These are phyloP conservation scores for Davidsoniella eucalypti DNA, from an alignment of 2,329 filamentous ascomycete species.

Conservation along the genomic window DNA sequence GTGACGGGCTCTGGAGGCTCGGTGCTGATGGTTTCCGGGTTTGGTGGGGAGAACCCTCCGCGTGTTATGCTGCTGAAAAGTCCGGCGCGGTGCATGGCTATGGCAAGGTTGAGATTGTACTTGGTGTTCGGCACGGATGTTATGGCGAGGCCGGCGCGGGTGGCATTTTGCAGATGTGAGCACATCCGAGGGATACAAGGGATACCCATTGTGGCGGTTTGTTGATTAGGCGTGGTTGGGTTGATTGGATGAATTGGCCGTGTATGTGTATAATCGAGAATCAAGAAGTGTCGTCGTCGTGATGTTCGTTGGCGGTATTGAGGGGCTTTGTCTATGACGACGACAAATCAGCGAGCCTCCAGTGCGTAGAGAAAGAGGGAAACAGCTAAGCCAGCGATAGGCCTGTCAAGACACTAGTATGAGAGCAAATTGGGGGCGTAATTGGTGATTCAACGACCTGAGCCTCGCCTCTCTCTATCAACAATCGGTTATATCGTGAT, in stretches of 20 bases:
- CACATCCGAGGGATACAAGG: constrained; percentile 63
- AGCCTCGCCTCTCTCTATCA: too few relatives aligned
- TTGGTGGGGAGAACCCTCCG: constrained; percentile 39
- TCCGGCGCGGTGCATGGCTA: constrained; percentile 67
- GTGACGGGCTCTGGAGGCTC: constrained; percentile 42
- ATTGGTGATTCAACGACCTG: too few relatives aligned
- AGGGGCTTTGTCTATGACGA: too few relatives aligned
- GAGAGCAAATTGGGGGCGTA: too few relatives aligned
- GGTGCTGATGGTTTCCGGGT: constrained; percentile 28
- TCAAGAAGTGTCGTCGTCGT: not conserved
- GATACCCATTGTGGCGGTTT: constrained; percentile 25
- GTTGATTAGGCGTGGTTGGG: not conserved
- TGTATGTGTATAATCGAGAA: not conserved
- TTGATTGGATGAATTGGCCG: not conserved
- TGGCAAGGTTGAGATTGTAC: constrained; percentile 53
- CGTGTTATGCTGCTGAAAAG: constrained; percentile 70
- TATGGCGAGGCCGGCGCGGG: constrained; percentile 63
- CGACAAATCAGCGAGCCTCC: too few relatives aligned
- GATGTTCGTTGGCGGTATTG: not conserved
- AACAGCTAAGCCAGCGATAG: too few relatives aligned
- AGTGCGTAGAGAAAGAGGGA: too few relatives aligned
- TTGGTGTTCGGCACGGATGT: constrained; percentile 72
- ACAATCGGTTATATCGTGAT: too few relatives aligned
- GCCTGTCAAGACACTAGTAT: too few relatives aligned
- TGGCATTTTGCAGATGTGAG: constrained; percentile 82